Base-by-base conservation (phyloP, 352 stramenopile species). In the Globisporangium irregulare region DNA sequence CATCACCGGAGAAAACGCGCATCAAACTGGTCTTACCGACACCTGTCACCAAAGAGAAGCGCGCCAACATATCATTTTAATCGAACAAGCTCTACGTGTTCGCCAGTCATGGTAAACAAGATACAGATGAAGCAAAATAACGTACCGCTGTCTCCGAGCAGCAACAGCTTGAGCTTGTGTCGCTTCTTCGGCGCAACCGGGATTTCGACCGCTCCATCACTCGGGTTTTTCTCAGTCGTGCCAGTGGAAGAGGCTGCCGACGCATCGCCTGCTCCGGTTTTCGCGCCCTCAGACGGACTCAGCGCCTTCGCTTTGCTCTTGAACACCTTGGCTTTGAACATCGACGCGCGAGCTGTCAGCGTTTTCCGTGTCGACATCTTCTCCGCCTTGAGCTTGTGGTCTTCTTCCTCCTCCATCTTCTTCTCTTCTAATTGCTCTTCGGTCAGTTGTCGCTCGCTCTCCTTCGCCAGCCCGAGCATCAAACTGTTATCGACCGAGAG, bases 21-120 rank as follows among this genome's bases (percentile, higher is more conserved):
- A 98, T 97, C 48, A 98, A 70, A 78, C 88, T 97, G 4, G 89
- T 98, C 66, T 98, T 98, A 67, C 93, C 93, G 9, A 98, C 93
- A 3, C 89, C 89, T 86, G 59, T 8, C 8, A 32, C 1, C 50
- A 64, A 54, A 69, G 72, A 54, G 22, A 73, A 57, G 22, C 18
- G 43, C 24, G 10, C 5, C 24, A 61, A 8, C 43, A 51, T 32
- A 63, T 69, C 62, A 76, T 54, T 54, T 48, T 53, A 48, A 38
- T 48, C 41, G 41, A 43, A 43, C 7, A 43, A 43, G 36, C 8
- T 14, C 36, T 15, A 4, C 10, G 10, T 43, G 12, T 10, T 15
- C 10, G 36, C 36, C 36, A 15, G 36, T 27, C 43, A 20, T 29
- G 32, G 32, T 10, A 36, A 36, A 36, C 5, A 36, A 36, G 32